Conservation (phyloP, 2,329 filamentous ascomycete species). For the Teratosphaeria epicoccoides region DNA sequence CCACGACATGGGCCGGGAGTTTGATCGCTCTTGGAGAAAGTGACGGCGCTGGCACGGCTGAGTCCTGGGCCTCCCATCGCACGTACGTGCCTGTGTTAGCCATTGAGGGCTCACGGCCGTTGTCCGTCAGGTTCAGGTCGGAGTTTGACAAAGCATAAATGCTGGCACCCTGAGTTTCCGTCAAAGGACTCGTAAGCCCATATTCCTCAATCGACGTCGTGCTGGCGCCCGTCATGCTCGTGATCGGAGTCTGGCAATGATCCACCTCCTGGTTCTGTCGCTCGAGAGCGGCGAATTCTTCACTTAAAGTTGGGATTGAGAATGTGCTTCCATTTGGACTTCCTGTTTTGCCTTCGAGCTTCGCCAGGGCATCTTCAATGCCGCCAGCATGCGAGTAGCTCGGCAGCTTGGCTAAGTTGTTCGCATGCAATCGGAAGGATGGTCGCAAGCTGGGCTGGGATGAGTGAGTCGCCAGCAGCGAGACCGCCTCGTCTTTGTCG, state of each 20-base stretch:
- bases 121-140: conserved; percentile 4
- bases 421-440: conserved; percentile 82
- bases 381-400: conserved; percentile 70
- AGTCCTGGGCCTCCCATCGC: conserved; percentile 2
- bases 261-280: conserved; percentile 1
- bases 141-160: conserved; percentile 22
- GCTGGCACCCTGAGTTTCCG: conserved; percentile 25
- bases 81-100: conserved; percentile 2
- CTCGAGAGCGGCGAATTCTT: neutral
- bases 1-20: neutral
- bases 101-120: neutral
- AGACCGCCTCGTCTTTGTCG: conserved; percentile 21
- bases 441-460: conserved; percentile 46
- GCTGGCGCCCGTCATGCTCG: neutral
- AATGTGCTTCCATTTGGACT: conserved; percentile 9
- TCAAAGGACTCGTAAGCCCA: conserved; percentile 14
- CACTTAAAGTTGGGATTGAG: neutral
- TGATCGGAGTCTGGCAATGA: neutral
- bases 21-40: neutral
- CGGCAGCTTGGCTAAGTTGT: conserved; percentile 76
- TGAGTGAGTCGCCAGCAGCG: conserved; percentile 41
- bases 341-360: conserved; percentile 63
- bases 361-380: conserved; percentile 82
- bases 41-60: conserved; percentile 2
- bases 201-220: neutral